Base-by-base conservation (phyloP, 2,329 filamentous ascomycete species). In the Aspergillus fumigatiaffinis region DNA sequence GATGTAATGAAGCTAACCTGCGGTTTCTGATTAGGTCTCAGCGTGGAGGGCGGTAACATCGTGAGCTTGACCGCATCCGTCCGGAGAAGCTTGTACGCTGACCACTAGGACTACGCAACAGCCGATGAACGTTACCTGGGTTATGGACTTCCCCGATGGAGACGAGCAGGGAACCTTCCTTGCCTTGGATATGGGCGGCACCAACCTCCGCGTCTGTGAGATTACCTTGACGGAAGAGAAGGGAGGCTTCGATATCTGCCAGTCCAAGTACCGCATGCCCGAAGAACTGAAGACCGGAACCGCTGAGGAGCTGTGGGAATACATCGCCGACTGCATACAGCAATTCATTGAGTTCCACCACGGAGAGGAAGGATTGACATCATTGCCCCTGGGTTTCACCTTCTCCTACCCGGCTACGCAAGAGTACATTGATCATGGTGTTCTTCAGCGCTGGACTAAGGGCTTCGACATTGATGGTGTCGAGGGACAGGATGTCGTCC, bases 61-160 rank as follows among this genome's bases (percentile, higher is more conserved):
- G 91, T 96, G 76, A 82, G 90, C 82, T 14, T 47, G 20, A 14
- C 21, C 44, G 44, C 44, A 47, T 47, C 44, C 44, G 44, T 46
- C 25, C 23, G 6, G 44, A 5, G 21, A 7, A n/a, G 21, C 44
- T 17, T 47, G 44, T 10, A 17, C 32, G 32, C 44, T 47, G 44
- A 47, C 44, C 44, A 23, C 12, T 12, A 47, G n/a, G n/a, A 26
- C 44, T 23, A 5, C 23, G 2, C 44, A 25, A 17, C 66, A 96
- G 91, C 92, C 93, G 59, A 97, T 97, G 93, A 97, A 97, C 78
- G 90, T 93, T 58, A 96, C 92, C 55, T 97, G 93, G 93, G 92
- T 95, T 62, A 92, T 96, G 86, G 85, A 85, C 50, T 91, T 91
- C 74, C 93, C 93, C 23, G 89, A 88, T 71, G 93, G 93, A 63